phyloP scores from a whole-genome alignment of 305 asterid species.

The Fraxinus baroniana region DNA sequence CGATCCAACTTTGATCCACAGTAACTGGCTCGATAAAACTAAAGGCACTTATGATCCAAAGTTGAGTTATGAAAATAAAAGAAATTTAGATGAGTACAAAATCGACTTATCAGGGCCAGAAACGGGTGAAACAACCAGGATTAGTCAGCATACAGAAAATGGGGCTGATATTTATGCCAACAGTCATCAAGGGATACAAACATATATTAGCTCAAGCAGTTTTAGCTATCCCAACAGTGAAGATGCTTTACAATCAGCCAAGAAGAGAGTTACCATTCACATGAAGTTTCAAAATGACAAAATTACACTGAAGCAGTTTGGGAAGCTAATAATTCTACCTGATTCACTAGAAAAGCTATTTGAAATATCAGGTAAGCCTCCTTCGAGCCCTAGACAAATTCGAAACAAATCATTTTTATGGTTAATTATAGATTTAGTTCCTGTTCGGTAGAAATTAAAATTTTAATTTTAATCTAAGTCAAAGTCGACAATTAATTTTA shows the following conservation, averaged over 20 bases:
- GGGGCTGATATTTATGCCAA: slow-evolving; percentile 25
- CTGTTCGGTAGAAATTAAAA: too few species aligned
- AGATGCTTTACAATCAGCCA: slow-evolving; percentile 31
- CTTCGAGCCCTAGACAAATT: neutral
- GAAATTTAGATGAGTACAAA: slow-evolving; percentile 20
- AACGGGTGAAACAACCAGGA: neutral
- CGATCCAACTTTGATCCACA: slow-evolving; percentile 33
- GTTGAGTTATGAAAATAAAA: slow-evolving; percentile 35
- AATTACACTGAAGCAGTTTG: slow-evolving; percentile 34
- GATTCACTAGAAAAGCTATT: slow-evolving; percentile 67
- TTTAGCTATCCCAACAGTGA: slow-evolving; percentile 18
- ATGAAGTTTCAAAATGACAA: slow-evolving; percentile 30
- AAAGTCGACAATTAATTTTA: too few species aligned
- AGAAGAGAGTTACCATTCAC: slow-evolving; percentile 81
- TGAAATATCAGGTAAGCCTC: slow-evolving; percentile 57
- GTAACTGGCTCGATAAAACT: slow-evolving; percentile 30
- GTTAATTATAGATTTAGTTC: neutral
- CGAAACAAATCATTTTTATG: neutral
- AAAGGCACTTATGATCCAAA: slow-evolving; percentile 44
- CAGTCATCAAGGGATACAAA: slow-evolving; percentile 23
- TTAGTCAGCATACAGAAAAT: neutral
- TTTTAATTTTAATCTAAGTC: too few species aligned
- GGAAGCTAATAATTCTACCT: slow-evolving; percentile 71
- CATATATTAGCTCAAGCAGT: slow-evolving; percentile 34
- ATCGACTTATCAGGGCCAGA: neutral